Evolutionary conservation across 2,329 filamentous ascomycete species (phyloP).

Genomic region (Ampelomyces quisqualis): DNA sequence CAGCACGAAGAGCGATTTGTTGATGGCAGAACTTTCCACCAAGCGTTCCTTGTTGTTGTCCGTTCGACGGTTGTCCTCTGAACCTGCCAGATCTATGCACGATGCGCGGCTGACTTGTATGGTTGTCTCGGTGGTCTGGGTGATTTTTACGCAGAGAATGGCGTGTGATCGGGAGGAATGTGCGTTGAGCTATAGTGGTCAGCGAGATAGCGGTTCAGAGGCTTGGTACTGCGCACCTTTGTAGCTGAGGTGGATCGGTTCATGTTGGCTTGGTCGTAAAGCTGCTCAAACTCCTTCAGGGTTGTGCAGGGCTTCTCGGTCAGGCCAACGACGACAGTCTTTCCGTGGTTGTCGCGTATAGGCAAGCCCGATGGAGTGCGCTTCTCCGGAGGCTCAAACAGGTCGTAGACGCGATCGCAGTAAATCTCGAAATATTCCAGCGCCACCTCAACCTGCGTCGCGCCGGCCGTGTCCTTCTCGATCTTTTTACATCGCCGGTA

Average conservation of each 20-base stretch:
- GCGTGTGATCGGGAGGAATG: slow-evolving; percentile 89
- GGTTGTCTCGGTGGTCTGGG: slow-evolving; percentile 69
- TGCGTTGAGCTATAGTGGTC: slow-evolving; percentile 65
- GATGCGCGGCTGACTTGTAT: slow-evolving; percentile 76
- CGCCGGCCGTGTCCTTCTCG: slow-evolving; percentile 71
- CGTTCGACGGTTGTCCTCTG: slow-evolving; percentile 90
- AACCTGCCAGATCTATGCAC: slow-evolving; percentile 92
- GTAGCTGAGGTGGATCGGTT: slow-evolving; percentile 88
- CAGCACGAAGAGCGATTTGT: slow-evolving; percentile 93
- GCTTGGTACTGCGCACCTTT: slow-evolving; percentile 54
- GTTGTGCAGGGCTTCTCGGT: slow-evolving; percentile 80
- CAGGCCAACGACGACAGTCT: slow-evolving; percentile 82
- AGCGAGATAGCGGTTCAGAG: slow-evolving; percentile 3
- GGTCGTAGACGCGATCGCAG: slow-evolving; percentile 90
- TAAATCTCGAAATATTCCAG: slow-evolving; percentile 97
- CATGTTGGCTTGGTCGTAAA: slow-evolving; percentile 90
- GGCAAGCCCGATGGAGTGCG: slow-evolving; percentile 78
- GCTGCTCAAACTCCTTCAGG: slow-evolving; percentile 82
- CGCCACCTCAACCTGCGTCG: slow-evolving; percentile 69
- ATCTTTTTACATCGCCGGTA: slow-evolving; percentile 85
- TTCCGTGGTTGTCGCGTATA: slow-evolving; percentile 81
- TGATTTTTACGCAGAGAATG: slow-evolving; percentile 85
- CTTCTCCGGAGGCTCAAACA: slow-evolving; percentile 86
- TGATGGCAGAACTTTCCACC: slow-evolving; percentile 95
- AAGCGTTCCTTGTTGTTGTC: slow-evolving; percentile 91